phyloP scores from a whole-genome alignment of 2,329 filamentous ascomycete species.

The Verticillium isaacii region DNA sequence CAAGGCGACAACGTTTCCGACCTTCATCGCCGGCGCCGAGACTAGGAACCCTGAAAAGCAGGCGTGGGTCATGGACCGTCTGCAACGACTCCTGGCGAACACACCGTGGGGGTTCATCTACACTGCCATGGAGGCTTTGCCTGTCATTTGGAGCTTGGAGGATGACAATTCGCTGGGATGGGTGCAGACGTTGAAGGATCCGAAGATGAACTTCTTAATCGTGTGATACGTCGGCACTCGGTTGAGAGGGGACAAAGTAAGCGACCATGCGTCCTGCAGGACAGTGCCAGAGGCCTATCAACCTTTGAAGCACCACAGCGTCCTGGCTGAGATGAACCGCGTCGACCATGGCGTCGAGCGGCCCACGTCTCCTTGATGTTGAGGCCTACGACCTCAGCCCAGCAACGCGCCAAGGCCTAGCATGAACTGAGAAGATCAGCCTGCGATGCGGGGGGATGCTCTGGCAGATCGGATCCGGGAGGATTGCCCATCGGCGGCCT shows the following conservation, averaged over 20 bases:
- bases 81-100: constrained; percentile 31
- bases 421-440: too few species aligned
- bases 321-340: neutral
- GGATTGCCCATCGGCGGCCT: too few species aligned
- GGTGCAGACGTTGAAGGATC: constrained; percentile 37
- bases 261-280: too few species aligned
- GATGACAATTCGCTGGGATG: constrained; percentile 26
- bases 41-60: constrained; percentile 35
- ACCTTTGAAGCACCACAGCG: too few species aligned
- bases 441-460: too few species aligned
- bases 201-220: constrained; percentile 38
- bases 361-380: too few species aligned
- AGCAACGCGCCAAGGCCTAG: too few species aligned
- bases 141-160: constrained; percentile 36
- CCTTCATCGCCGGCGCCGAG: constrained; percentile 52
- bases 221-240: constrained; percentile 20
- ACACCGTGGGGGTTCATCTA: constrained; percentile 46
- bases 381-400: too few species aligned
- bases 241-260: neutral
- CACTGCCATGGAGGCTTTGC: constrained; percentile 39
- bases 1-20: constrained; percentile 53
- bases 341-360: too few species aligned
- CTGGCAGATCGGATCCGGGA: too few species aligned
- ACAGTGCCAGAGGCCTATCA: too few species aligned
- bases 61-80: constrained; percentile 42